phyloP scores from a whole-genome alignment of 208 protist species.

The Naegleria fowleri region DNA sequence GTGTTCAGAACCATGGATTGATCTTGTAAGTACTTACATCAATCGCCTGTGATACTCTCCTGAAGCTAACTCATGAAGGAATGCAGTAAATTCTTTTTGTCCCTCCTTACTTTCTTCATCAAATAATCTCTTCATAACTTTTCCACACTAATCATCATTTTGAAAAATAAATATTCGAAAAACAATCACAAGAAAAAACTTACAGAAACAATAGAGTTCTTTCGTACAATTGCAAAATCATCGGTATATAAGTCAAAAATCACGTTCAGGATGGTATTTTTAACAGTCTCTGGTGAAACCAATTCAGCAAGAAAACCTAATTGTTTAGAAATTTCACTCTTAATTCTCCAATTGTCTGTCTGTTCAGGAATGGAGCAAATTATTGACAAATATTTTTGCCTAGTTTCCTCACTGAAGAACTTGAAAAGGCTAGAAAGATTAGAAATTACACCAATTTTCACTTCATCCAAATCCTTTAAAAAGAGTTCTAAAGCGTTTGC shows the following conservation, averaged over 20 bases:
- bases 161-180: slow-evolving; percentile 58
- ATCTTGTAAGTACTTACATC: neutral
- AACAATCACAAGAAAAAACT: slow-evolving; percentile 11
- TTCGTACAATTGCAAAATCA: slow-evolving; percentile 72
- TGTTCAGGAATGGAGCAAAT: slow-evolving; percentile 71
- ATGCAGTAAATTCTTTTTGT: neutral
- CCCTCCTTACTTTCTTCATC: neutral
- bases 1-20: neutral
- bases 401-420: slow-evolving; percentile 52
- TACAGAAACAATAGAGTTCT: slow-evolving; percentile 30
- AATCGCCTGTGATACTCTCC: slow-evolving; percentile 24
- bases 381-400: slow-evolving; percentile 62
- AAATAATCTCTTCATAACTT: neutral
- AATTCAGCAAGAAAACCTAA: slow-evolving; percentile 66
- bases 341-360: slow-evolving; percentile 84
- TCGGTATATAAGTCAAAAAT: slow-evolving; percentile 72
- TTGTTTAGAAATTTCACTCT: slow-evolving; percentile 76
- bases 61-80: slow-evolving; percentile 28
- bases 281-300: slow-evolving; percentile 53
- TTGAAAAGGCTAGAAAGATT: slow-evolving; percentile 69
- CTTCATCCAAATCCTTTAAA: slow-evolving; percentile 88
- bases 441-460: slow-evolving; percentile 80
- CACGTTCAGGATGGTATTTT: slow-evolving; percentile 54
- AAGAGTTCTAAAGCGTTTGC: slow-evolving; percentile 81
- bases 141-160: neutral